Base-by-base conservation (phyloP, 306 rosid species). In the Vicia faba region DNA sequence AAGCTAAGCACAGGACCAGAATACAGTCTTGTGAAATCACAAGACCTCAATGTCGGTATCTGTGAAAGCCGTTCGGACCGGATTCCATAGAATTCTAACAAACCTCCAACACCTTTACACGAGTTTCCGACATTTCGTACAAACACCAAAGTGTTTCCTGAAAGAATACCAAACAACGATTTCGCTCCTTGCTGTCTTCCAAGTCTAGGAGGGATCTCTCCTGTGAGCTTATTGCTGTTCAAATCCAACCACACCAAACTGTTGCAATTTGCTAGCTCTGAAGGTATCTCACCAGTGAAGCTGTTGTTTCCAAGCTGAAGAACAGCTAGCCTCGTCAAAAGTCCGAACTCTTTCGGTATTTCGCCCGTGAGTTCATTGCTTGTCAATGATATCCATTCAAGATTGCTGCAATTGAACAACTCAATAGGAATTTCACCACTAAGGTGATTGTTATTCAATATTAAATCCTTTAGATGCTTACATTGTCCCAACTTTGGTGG, bases 221-320 rank as follows among this genome's bases (percentile, higher is more conserved):
- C 99, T 1, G 91, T 90, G 56, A 93, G 97, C 79, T 81, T 88
- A 84, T 93, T 93, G 78, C 98, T 89, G 84, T 89, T 93, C 86
- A 93, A 88, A 56, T 93, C 98, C 93, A 93, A 71, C 98, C 98
- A 93, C 75, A 93, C 98, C 86, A 93, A 82, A 74, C 88, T 89
- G 78, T 79, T 89, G 79, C 98, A 93, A 18, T 93, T 88, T 44
- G 83, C 86, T 11, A 93, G 60, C 80, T 93, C 97, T 51, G 55
- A 75, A n/a, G 98, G 96, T 75, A 93, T 93, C 83, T 89, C 80
- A 15, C 96, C 97, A 4, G 80, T 71, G 35, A 93, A 83, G 84
- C 89, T 89, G 73, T 93, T 93, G 26, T 93, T 93, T 57, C 98
- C 98, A 4, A 93, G 97, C 81, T 93, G 98, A 71, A 93, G 72